A percentile compares a stretch with the other conserved stretches of the same genome.
Conservation (phyloP, 106 monocot genomes). For the Dioscorea zingiberensis region DNA sequence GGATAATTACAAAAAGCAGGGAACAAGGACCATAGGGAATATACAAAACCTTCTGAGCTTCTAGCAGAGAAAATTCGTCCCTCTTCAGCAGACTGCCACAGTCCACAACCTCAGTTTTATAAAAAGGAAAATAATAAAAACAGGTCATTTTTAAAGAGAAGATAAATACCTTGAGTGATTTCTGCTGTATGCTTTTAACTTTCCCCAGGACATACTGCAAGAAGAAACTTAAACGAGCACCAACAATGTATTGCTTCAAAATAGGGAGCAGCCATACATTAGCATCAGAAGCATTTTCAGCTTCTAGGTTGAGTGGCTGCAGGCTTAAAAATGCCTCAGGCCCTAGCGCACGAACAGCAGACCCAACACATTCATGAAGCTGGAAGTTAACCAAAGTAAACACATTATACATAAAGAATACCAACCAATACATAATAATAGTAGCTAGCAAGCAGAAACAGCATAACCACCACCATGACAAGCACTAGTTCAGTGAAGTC, state of each 20-base stretch:
- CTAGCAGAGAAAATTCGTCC: slow-evolving; percentile 65
- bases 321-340: slow-evolving; percentile 69
- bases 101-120: not conserved
- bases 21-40: slow-evolving; percentile 85
- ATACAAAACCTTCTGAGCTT: slow-evolving; percentile 57
- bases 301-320: slow-evolving; percentile 52
- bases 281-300: slow-evolving; percentile 42
- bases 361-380: slow-evolving; percentile 93
- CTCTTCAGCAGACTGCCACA: slow-evolving; percentile 54
- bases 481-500: too few relatives aligned
- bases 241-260: slow-evolving; percentile 77
- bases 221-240: slow-evolving; percentile 69
- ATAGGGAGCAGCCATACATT: slow-evolving; percentile 83
- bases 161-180: slow-evolving; percentile 47
- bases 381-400: slow-evolving; percentile 25
- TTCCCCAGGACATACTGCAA: slow-evolving; percentile 36
- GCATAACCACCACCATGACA: too few relatives aligned
- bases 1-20: slow-evolving; percentile 94
- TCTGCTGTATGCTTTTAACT: slow-evolving; percentile 29
- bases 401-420: not conserved
- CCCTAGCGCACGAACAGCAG: slow-evolving; percentile 73
- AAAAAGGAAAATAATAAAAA: not conserved
- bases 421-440: not conserved
- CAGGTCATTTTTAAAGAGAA: not conserved
- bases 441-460: too few relatives aligned